A percentile compares a stretch with the other conserved stretches of the same genome.
These are phyloP conservation scores for Blastobotrys buckinghamii DNA, from an alignment of 1,139 yeast genomes.

Conservation along the genomic window DNA sequence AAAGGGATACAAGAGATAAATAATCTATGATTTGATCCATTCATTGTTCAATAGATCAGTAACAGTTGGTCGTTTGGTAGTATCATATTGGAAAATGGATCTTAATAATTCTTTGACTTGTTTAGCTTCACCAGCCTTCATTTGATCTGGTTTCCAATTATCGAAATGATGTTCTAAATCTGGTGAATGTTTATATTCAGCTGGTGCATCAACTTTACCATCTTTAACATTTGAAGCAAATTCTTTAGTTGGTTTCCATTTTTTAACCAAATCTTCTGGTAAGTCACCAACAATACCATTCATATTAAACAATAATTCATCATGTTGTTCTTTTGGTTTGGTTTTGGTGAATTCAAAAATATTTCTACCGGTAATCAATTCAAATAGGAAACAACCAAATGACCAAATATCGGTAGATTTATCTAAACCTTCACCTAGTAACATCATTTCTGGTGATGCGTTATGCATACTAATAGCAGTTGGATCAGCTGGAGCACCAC, in stretches of 20 bases:
- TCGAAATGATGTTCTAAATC: conserved; percentile 14
- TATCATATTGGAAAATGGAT: conserved; percentile 40
- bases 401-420: conserved; percentile 14
- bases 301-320: conserved; percentile 14
- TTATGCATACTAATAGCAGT: conserved; percentile 6
- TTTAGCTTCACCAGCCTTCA: conserved; percentile 14
- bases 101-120: conserved; percentile 14
- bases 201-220: conserved; percentile 15
- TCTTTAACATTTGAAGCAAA: conserved; percentile 13
- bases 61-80: conserved; percentile 74
- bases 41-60: conserved; percentile 82
- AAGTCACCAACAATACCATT: conserved; percentile 14
- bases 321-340: conserved; percentile 16
- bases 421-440: conserved; percentile 8
- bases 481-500: conserved; percentile 10
- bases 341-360: conserved; percentile 14
- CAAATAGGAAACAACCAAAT: conserved; percentile 13
- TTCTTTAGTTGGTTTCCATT: conserved; percentile 16
- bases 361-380: conserved; percentile 12
- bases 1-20: neutral
- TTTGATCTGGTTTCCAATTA: conserved; percentile 13
- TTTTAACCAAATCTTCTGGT: conserved; percentile 12
- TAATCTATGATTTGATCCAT: conserved; percentile 44
- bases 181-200: conserved; percentile 15
- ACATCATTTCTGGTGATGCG: conserved; percentile 13